Evolutionary conservation across 768 basidiomycete genomes (phyloP), one percentile per base, ranked within the genome.

Genomic region (Pleurotus eryngii): DNA sequence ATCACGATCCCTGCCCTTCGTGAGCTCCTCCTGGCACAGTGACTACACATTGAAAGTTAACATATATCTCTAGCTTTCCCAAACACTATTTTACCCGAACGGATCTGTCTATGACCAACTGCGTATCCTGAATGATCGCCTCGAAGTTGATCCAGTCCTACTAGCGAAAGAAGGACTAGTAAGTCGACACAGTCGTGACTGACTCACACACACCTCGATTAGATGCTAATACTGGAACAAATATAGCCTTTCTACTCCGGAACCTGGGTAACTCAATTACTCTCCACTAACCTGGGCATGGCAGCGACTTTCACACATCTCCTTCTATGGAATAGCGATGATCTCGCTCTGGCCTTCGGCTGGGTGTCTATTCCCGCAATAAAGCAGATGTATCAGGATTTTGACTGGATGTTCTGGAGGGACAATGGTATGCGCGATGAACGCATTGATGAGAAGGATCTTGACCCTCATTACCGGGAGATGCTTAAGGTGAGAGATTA

Each of bases 391-490:
- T 74, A 62, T 67, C 37, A 62, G 8, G 67, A 67, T 46, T 72
- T 78, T 57, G 63, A 77, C 56, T 76, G 70, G 70, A 71, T 61
- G 58, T 74, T 79, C 67, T 79, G 78, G 78, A 59, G 65, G 53
- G 71, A 76, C 46, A 67, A 74, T 55, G 76, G 76, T 17, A 71
- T 74, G 64, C 68, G 76, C 17, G 66, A 71, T n/a, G 49, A 67
- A 9, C 56, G 49, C 1, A 59, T 65, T 4, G 53, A 65, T 1
- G 68, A 73, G 20, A 65, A 63, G 24, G 72, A 75, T 22, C 64
- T 79, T 5, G 79, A 80, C 54, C 79, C 79, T 5, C 79, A 81
- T 62, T 81, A 80, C 60, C 68, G 67, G n/a, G 73, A 80, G 60
- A 80, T 81, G 79, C 68, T 80, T 15, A 80, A 80, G 72, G 78